Conservation (phyloP, 768 basidiomycete genomes). For the Calvatia gigantea region DNA sequence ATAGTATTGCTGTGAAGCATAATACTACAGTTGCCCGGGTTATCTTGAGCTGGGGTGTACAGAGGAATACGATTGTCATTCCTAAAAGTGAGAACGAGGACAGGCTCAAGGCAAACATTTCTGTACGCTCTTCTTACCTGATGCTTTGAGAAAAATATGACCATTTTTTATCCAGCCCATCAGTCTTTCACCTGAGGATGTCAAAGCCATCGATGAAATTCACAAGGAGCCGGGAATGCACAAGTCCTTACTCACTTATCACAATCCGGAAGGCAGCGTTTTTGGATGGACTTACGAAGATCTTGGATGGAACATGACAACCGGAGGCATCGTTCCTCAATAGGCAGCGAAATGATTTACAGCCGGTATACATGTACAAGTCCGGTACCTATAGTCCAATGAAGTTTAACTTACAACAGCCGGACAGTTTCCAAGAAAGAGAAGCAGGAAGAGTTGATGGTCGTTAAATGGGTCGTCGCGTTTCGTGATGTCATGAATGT, state of each 20-base stretch:
- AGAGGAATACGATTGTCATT: slow-evolving; percentile 56
- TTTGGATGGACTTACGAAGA: slow-evolving; percentile 44
- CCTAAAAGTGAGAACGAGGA: slow-evolving; percentile 53
- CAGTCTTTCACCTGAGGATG: slow-evolving; percentile 31
- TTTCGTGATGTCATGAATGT: background rate
- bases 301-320: slow-evolving; percentile 37
- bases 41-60: slow-evolving; percentile 60
- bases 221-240: slow-evolving; percentile 40
- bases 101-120: slow-evolving; percentile 48
- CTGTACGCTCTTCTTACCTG: slow-evolving; percentile 20
- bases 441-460: background rate
- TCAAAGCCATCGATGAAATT: slow-evolving; percentile 35
- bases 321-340: slow-evolving; percentile 26
- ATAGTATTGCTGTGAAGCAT: slow-evolving; percentile 30
- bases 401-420: background rate
- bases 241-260: slow-evolving; percentile 26
- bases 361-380: background rate
- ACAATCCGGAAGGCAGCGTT: slow-evolving; percentile 25
- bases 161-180: slow-evolving; percentile 26
- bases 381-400: background rate
- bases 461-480: background rate
- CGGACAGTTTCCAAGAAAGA: background rate
- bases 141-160: background rate
- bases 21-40: slow-evolving; percentile 44
- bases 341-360: background rate